These are phyloP conservation scores for Novymonas esmeraldas DNA, from an alignment of 208 protist species.

Conservation along the genomic window DNA sequence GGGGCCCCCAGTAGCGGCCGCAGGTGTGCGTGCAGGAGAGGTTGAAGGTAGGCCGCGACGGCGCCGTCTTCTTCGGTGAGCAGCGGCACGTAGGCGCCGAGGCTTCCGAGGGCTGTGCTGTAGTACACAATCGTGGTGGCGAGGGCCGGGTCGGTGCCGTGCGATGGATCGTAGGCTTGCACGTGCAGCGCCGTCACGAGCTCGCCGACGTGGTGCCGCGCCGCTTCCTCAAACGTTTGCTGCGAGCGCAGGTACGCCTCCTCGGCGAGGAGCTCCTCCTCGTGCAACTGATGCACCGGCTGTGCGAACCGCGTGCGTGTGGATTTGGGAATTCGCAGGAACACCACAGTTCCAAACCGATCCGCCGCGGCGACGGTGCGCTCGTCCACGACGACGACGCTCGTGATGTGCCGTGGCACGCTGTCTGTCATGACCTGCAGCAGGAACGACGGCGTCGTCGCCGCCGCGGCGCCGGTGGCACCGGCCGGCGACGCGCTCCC, in stretches of 20 bases:
- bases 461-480: neutral
- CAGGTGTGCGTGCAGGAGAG: constrained; percentile 50
- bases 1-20: constrained; percentile 37
- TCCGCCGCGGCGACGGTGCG: constrained; percentile 74
- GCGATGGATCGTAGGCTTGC: constrained; percentile 51
- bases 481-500: constrained; percentile 9
- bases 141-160: constrained; percentile 43
- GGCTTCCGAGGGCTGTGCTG: constrained; percentile 62
- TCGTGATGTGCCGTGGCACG: constrained; percentile 69
- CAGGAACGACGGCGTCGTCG: constrained; percentile 59
- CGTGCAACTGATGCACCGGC: constrained; percentile 51
- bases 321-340: constrained; percentile 60
- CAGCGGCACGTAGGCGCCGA: constrained; percentile 77
- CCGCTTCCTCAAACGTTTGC: constrained; percentile 70
- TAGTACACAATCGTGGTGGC: constrained; percentile 64
- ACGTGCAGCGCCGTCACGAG: constrained; percentile 65
- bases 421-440: constrained; percentile 62
- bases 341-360: constrained; percentile 68
- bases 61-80: constrained; percentile 73
- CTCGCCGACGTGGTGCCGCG: constrained; percentile 65
- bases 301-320: constrained; percentile 68
- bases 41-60: constrained; percentile 67
- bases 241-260: constrained; percentile 41
- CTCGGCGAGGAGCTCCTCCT: constrained; percentile 53
- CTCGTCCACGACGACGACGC: constrained; percentile 62